phyloP scores from a whole-genome alignment of 108 stramenopile species.

The Fragilaria radians region DNA sequence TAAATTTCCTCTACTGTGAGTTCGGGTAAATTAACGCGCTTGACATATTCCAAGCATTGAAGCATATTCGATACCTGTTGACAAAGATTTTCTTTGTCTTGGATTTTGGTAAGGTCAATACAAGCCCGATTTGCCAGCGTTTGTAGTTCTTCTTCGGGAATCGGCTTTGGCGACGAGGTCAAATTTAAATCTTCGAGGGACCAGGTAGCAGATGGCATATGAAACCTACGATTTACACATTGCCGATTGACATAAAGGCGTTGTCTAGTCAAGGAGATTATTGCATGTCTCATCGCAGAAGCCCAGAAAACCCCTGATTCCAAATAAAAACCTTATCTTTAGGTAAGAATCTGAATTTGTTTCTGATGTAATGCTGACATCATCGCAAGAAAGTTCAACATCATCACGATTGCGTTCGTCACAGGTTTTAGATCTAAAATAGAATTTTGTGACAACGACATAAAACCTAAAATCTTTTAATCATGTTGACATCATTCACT shows the following conservation, averaged over 20 bases:
- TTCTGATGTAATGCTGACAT: constrained; percentile 1
- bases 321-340: neutral
- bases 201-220: neutral
- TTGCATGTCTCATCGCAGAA: no score
- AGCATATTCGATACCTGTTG: neutral
- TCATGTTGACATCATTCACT: constrained; percentile 20
- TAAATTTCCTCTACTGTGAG: constrained; percentile 30
- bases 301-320: neutral
- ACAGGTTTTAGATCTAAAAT: neutral
- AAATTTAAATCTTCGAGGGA: constrained; percentile 2
- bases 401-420: constrained; percentile 6
- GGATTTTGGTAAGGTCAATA: neutral
- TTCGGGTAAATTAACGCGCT: neutral
- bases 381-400: neutral
- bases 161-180: neutral
- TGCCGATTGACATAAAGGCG: neutral
- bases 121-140: neutral
- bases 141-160: neutral
- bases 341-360: neutral
- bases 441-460: neutral
- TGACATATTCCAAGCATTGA: constrained; percentile 1
- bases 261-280: no score
- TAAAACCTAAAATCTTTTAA: constrained; percentile 1
- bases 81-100: neutral
- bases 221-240: neutral